A percentile compares a stretch with the other conserved stretches of the same genome.
These are phyloP conservation scores for Solanum pinnatisectum DNA, from an alignment of 257 asterid genomes.

Conservation along the genomic window DNA sequence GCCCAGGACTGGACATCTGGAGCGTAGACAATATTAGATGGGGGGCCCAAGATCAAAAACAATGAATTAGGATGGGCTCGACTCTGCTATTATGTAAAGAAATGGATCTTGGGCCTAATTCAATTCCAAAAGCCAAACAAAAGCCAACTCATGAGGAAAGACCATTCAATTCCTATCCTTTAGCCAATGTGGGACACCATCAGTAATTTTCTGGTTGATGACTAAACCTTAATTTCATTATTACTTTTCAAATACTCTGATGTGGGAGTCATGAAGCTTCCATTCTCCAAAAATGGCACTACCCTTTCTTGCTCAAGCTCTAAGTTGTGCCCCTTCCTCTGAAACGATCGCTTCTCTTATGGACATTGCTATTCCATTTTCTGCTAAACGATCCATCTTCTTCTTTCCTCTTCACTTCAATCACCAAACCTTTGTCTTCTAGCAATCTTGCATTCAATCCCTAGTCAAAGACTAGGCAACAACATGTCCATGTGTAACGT, in stretches of 20 bases:
- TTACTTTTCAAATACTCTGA: conserved; percentile 13
- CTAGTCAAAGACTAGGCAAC: conserved; percentile 17
- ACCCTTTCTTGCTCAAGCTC: conserved; percentile 6
- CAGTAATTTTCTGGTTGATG: background rate
- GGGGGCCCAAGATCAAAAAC: background rate
- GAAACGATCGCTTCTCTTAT: conserved; percentile 12
- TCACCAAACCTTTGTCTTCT: conserved; percentile 20
- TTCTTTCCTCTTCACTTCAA: conserved; percentile 17
- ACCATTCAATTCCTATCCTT: background rate
- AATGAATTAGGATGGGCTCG: background rate
- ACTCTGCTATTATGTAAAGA: background rate
- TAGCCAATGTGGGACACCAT: background rate
- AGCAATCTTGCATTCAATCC: conserved; percentile 21
- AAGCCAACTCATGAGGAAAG: background rate
- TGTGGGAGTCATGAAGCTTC: background rate
- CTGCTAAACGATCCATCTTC: conserved; percentile 20
- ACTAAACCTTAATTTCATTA: background rate
- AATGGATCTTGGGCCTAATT: background rate
- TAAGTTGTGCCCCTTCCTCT: conserved; percentile 1
- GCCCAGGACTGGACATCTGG: background rate
- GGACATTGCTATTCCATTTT: conserved; percentile 12
- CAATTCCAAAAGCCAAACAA: background rate
- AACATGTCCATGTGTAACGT: conserved; percentile 9
- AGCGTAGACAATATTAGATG: background rate
- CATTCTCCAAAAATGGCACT: conserved; percentile 9